These are phyloP conservation scores for Euphrasia arctica DNA, from an alignment of 305 asterid genomes.

Conservation along the genomic window DNA sequence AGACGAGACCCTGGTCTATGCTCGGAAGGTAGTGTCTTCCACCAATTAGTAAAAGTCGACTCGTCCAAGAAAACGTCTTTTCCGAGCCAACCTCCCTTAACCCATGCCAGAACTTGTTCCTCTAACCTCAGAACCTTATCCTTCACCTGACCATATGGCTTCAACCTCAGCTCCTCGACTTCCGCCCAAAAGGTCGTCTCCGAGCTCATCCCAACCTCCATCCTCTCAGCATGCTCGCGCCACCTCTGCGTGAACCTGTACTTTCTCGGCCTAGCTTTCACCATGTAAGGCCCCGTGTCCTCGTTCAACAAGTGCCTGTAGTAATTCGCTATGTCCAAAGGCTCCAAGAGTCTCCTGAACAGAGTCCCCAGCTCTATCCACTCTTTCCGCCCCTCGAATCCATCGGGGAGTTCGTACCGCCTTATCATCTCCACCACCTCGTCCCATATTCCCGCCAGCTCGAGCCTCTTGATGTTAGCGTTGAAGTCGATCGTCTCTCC, in stretches of 20 bases:
- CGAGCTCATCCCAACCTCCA: slow-evolving; percentile 34
- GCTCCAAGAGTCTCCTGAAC: slow-evolving; percentile 68
- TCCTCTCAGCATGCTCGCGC: slow-evolving; percentile 68
- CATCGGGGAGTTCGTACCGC: slow-evolving; percentile 75
- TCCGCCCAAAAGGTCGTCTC: slow-evolving; percentile 90
- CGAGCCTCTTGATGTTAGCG: slow-evolving; percentile 62
- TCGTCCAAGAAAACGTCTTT: slow-evolving; percentile 64
- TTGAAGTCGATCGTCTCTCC: slow-evolving; percentile 52
- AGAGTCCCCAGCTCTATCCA: slow-evolving; percentile 74
- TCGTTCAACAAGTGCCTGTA: slow-evolving; percentile 69
- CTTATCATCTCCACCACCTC: slow-evolving; percentile 72
- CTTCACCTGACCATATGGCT: slow-evolving; percentile 40
- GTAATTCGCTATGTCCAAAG: slow-evolving; percentile 87
- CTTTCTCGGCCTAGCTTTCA: slow-evolving; percentile 65
- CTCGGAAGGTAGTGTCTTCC: slow-evolving; percentile 63
- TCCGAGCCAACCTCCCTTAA: slow-evolving; percentile 34
- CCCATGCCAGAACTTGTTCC: slow-evolving; percentile 45
- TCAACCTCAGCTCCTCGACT: slow-evolving; percentile 71
- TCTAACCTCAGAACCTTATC: slow-evolving; percentile 49
- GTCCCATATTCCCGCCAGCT: slow-evolving; percentile 78
- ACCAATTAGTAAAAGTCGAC: slow-evolving; percentile 77
- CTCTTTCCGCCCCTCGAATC: slow-evolving; percentile 70
- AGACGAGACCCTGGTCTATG: slow-evolving; percentile 50
- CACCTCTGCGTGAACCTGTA: slow-evolving; percentile 72
- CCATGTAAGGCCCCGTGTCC: slow-evolving; percentile 84